phyloP scores from a whole-genome alignment of 306 rosid genomes.

The Pyrus bretschneideri region DNA sequence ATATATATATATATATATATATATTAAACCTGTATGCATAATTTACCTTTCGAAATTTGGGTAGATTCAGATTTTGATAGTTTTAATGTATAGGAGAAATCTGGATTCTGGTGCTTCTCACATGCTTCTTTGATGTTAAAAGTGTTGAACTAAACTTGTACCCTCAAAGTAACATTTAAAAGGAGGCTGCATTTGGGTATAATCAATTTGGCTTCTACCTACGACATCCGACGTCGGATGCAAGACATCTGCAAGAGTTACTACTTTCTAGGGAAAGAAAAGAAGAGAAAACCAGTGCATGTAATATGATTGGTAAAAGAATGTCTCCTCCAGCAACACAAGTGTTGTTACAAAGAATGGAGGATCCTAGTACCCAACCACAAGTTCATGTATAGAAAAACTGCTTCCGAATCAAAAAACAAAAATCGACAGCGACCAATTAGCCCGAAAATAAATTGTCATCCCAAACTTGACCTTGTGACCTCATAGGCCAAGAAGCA shows the following conservation, averaged over 20 bases:
- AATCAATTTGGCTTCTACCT: background rate
- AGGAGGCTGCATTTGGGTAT: background rate
- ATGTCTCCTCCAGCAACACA: conserved; percentile 4
- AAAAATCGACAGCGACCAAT: background rate
- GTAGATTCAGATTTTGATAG: background rate
- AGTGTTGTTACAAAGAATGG: background rate
- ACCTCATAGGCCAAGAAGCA: conserved; percentile 95
- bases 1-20: too few species aligned
- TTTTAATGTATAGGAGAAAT: too few species aligned
- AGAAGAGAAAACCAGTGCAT: background rate
- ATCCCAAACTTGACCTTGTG: conserved; percentile 74
- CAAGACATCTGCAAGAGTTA: background rate
- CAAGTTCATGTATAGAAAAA: background rate
- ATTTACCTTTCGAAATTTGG: background rate
- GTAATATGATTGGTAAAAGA: conserved; percentile 5
- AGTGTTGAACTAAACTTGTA: too few species aligned
- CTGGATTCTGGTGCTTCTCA: too few species aligned
- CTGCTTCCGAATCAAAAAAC: background rate
- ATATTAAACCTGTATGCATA: too few species aligned
- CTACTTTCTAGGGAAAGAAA: background rate
- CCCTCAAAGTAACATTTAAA: background rate
- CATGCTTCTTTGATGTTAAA: too few species aligned
- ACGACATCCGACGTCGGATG: background rate
- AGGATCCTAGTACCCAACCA: conserved; percentile 2
- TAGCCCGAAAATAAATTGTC: conserved; percentile 11